Evolutionary conservation across 805 yeast species (phyloP), one percentile per base, ranked within the genome.

Genomic region (Sungouiozyma intestinalis): DNA sequence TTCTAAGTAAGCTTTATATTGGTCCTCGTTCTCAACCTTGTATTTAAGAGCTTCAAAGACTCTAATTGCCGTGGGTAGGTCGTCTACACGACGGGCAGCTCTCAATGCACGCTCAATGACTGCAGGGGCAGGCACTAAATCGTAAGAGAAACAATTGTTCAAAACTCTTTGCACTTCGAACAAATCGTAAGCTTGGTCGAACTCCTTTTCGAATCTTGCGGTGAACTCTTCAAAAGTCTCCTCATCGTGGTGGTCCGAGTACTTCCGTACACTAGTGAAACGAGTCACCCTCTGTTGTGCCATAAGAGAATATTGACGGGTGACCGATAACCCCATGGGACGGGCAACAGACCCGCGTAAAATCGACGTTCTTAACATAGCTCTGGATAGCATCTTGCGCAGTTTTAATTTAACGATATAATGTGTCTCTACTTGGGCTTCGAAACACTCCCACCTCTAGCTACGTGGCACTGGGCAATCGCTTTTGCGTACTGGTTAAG

Each of bases 11-110:
- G 96, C 97, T 58, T 82, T 76, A 75, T 92, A 92, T 72, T 92
- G 97, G 55, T 81, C 82, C 64, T 77, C 79, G 72, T 81, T 85
- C 68, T 90, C 97, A 51, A 92, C 97, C 74, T 92, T 92, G 79
- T 79, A 85, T 68, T 84, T 85, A 65, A 92, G 77, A 53, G 94
- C 97, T 74, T 90, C 98, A 59, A 92, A 92, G 44, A 94, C 95
- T 72, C 98, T 85, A 54, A 87, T 92, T 43, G 98, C 98, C 46
- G 97, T 88, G 48, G 98, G 96, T 71, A 85, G 85, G 72, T 92
- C 98, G 69, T 92, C 86, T 54, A 92, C 97, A 72, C 97, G 85
- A 80, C 98, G 88, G 57, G 97, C 88, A 38, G 98, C 98, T 71
- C 85, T 80, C 63, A 92, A 75, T 39, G 98, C 98, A 69, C 83